Evolutionary conservation across 108 stramenopile genomes (phyloP).

Genomic region (Conticribra weissflogii): DNA sequence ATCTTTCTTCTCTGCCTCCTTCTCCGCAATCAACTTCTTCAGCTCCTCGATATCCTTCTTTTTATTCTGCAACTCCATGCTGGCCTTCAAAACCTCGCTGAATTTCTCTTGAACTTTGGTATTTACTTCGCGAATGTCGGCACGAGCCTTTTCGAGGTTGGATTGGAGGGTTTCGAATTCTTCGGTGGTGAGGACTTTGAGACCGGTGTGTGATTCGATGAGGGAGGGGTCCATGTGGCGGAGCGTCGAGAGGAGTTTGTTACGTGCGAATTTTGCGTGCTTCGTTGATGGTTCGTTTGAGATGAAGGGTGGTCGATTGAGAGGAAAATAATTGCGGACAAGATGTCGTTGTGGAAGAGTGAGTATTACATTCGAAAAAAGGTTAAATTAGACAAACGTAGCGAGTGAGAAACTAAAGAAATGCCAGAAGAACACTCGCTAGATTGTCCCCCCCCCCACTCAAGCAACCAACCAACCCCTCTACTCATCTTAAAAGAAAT

Average conservation of each 20-base stretch:
- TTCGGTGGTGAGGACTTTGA: constrained; percentile 31
- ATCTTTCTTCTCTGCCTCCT: constrained; percentile 2
- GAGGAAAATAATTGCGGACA: not conserved
- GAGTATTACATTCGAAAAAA: too few relatives aligned
- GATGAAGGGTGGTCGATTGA: not conserved
- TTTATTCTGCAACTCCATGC: constrained; percentile 10
- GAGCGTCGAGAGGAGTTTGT: constrained; percentile 32
- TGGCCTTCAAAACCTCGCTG: constrained; percentile 9
- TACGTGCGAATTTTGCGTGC: constrained; percentile 47
- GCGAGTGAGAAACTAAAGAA: too few relatives aligned
- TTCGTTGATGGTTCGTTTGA: not conserved
- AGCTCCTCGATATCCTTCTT: constrained; percentile 37
- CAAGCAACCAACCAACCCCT: not conserved
- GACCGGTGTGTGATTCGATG: constrained; percentile 46
- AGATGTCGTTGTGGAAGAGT: too few relatives aligned
- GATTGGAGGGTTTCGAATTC: constrained; percentile 13
- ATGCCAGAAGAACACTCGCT: too few relatives aligned
- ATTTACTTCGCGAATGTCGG: constrained; percentile 24
- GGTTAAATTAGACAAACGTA: too few relatives aligned
- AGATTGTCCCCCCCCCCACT: not conserved
- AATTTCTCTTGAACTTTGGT: constrained; percentile 19
- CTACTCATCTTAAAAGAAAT: constrained; percentile 3
- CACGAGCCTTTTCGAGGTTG: constrained; percentile 8
- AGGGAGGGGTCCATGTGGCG: constrained; percentile 47
- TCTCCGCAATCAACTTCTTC: constrained; percentile 19